Evolutionary conservation across 495 filamentous ascomycete species (phyloP).

Genomic region (Margaritispora aquatica): DNA sequence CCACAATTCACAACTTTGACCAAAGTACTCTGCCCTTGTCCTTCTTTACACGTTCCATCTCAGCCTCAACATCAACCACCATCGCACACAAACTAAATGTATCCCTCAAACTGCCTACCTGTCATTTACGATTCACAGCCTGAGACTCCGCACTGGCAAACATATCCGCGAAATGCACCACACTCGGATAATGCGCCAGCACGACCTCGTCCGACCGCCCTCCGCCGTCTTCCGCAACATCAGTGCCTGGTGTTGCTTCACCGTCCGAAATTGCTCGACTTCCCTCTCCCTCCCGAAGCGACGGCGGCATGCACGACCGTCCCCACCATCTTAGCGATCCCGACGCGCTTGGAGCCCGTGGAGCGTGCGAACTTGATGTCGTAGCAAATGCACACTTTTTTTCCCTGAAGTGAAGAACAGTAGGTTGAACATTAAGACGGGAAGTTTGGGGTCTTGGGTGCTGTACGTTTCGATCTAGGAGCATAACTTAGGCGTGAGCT

Average conservation of each 20-base stretch:
- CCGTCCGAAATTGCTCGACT: too few relatives aligned
- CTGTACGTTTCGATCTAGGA: conserved; percentile 38
- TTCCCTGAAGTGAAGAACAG: conserved; percentile 60
- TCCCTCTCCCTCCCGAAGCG: too few relatives aligned
- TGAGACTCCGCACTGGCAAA: conserved; percentile 57
- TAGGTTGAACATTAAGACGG: conserved; percentile 65
- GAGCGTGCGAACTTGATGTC: conserved; percentile 47
- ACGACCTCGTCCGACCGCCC: conserved; percentile 45
- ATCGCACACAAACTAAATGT: conserved; percentile 60
- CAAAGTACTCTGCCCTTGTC: too few relatives aligned
- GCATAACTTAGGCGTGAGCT: conserved; percentile 44
- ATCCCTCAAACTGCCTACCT: conserved; percentile 51
- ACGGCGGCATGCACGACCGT: conserved; percentile 46
- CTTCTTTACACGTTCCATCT: too few relatives aligned
- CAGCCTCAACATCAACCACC: conserved; percentile 28
- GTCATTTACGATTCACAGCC: conserved; percentile 48
- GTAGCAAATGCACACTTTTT: conserved; percentile 50
- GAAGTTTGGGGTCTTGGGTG: conserved; percentile 29
- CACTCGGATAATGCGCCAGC: conserved; percentile 59
- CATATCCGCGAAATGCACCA: conserved; percentile 60
- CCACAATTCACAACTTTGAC: not conserved
- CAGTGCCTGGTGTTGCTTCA: too few relatives aligned
- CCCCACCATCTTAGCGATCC: conserved; percentile 57
- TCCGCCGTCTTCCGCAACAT: not conserved
- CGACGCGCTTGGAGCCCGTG: conserved; percentile 48